Evolutionary conservation across 2,329 filamentous ascomycete genomes (phyloP).

Genomic region (Botrytis aclada): DNA sequence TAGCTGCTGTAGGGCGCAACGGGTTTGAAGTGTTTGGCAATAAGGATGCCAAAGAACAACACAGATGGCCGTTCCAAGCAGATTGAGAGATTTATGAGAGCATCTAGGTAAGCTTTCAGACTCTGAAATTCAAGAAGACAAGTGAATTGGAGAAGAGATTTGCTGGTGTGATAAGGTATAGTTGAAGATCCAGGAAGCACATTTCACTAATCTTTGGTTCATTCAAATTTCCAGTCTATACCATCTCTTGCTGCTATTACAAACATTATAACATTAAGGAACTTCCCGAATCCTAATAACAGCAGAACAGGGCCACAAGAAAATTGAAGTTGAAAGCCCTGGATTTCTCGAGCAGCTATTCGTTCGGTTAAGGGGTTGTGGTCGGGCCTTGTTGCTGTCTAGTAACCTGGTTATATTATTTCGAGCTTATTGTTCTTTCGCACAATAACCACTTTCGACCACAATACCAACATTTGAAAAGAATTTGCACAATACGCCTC

Average conservation of each 20-base stretch:
- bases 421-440: conserved; percentile 1
- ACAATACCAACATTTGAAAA: not conserved
- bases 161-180: not conserved
- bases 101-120: not conserved
- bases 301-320: not conserved
- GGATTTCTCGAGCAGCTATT: not conserved
- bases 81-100: not conserved
- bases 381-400: conserved; percentile 4
- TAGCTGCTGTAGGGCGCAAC: not conserved
- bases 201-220: not conserved
- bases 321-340: not conserved
- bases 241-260: not conserved
- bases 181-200: not conserved
- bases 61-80: not conserved
- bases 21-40: no score
- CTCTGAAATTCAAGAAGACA: not conserved
- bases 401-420: not conserved
- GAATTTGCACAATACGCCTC: not conserved
- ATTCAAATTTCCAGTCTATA: not conserved
- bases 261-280: not conserved
- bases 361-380: not conserved
- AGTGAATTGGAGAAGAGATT: no score
- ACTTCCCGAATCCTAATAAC: not conserved
- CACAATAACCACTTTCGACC: conserved; percentile 15
- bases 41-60: not conserved